Evolutionary conservation across 208 protist genomes (phyloP).

Genomic region (Leishmania amazonensis): DNA sequence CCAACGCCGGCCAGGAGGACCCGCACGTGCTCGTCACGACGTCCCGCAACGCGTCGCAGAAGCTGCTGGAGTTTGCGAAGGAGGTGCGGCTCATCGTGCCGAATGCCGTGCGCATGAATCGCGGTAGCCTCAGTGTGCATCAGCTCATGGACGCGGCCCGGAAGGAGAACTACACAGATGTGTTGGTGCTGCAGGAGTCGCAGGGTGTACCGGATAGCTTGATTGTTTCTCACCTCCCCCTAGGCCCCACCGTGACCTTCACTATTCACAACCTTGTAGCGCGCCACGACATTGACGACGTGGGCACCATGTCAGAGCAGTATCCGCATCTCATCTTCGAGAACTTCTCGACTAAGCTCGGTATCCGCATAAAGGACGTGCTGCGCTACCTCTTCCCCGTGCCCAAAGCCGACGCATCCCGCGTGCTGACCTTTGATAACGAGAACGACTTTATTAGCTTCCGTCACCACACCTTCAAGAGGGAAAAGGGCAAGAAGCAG

Average conservation of each 20-base stretch:
- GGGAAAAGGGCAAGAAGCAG: constrained; percentile 46
- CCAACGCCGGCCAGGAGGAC: constrained; percentile 94
- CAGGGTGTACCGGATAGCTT: constrained; percentile 98
- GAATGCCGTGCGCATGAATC: constrained; percentile 98
- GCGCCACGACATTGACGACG: constrained; percentile 96
- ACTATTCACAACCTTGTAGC: constrained; percentile 97
- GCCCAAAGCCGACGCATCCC: constrained; percentile 94
- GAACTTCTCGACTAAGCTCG: constrained; percentile 97
- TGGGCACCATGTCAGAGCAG: constrained; percentile 93
- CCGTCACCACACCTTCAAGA: constrained; percentile 97
- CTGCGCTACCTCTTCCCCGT: constrained; percentile 99
- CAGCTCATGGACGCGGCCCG: constrained; percentile 96
- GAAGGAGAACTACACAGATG: constrained; percentile 96
- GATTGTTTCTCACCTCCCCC: constrained; percentile 98
- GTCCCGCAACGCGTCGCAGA: constrained; percentile 95
- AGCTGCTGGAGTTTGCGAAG: constrained; percentile 98
- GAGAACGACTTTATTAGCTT: constrained; percentile 99
- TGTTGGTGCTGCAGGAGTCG: constrained; percentile 99
- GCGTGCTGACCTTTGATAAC: constrained; percentile 99
- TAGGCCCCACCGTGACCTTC: constrained; percentile 99
- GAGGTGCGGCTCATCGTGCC: constrained; percentile 98
- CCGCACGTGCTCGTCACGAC: constrained; percentile 99
- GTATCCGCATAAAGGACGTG: constrained; percentile 93
- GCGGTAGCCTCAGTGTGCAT: constrained; percentile 94
- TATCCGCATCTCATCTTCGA: constrained; percentile 99